Evolutionary conservation across 2,329 filamentous ascomycete species (phyloP).

Genomic region (Teratosphaeria nubilosa): DNA sequence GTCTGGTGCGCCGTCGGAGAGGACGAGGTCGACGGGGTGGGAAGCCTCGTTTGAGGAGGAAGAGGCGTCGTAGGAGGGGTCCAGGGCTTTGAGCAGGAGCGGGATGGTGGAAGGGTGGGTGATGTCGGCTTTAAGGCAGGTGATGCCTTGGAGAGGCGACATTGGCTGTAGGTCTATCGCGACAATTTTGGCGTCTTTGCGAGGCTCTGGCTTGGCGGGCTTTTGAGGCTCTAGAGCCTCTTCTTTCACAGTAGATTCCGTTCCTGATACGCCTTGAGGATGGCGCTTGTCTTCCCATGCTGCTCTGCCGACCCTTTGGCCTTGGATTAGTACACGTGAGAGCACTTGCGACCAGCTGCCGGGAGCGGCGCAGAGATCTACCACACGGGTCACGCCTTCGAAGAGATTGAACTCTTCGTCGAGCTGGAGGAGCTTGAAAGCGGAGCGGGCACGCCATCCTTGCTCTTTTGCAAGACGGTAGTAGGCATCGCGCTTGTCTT

Average conservation of each 20-base stretch:
- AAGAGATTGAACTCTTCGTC: slow-evolving; percentile 96
- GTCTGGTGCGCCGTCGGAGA: slow-evolving; percentile 91
- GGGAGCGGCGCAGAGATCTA: slow-evolving; percentile 90
- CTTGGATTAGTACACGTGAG: slow-evolving; percentile 84
- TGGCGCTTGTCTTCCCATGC: slow-evolving; percentile 82
- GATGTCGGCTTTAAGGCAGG: slow-evolving; percentile 86
- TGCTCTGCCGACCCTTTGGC: slow-evolving; percentile 75
- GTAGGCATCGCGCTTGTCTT: slow-evolving; percentile 97
- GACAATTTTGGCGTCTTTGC: slow-evolving; percentile 71
- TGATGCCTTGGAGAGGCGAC: slow-evolving; percentile 84
- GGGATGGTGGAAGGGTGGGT: slow-evolving; percentile 94
- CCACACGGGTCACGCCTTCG: slow-evolving; percentile 77
- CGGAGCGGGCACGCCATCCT: slow-evolving; percentile 91
- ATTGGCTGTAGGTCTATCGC: slow-evolving; percentile 95
- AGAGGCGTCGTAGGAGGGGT: slow-evolving; percentile 47
- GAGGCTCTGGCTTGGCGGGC: slow-evolving; percentile 7
- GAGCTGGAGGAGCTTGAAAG: slow-evolving; percentile 93
- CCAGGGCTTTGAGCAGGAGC: slow-evolving; percentile 72
- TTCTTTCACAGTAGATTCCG: neutral
- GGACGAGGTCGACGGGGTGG: slow-evolving; percentile 77
- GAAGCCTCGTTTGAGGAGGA: slow-evolving; percentile 39
- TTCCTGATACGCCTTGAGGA: neutral
- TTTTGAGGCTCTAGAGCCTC: neutral
- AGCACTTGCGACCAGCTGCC: slow-evolving; percentile 97
- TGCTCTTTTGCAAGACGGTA: slow-evolving; percentile 97